Evolutionary conservation across 495 filamentous ascomycete genomes (phyloP), one percentile per base, ranked within the genome.

Genomic region (Lophiostoma macrostomum): DNA sequence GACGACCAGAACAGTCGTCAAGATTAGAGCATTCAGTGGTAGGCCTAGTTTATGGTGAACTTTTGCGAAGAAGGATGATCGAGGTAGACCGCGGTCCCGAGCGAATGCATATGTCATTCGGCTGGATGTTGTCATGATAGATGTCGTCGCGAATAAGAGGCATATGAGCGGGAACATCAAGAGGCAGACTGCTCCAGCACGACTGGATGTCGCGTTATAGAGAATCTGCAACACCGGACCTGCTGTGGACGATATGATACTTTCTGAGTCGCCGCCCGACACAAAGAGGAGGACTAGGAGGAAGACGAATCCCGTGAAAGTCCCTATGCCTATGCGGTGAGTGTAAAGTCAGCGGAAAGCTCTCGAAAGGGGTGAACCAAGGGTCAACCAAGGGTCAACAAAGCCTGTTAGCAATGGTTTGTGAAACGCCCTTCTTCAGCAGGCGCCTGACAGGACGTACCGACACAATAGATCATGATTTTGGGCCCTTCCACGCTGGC

Each of bases 71-170:
- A 82, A 71, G 0, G 64, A 68, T 12, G 82, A 87, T 35, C 78
- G 78, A 0, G 87, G 87, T 12, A 90, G 74, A 19, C 85, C 86
- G 11, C 83, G 78, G 58, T 90, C 86, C 56, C 86, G 74, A 38
- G 78, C 23, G 80, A 91, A 91, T 1, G 86, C 85, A 53, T 84
- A 90, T 24, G 81, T 80, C 84, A 90, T 88, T 11, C 87, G 81
- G 52, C 78, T 85, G 43, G 79, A 82, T 8, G 87, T 89, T 3
- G 85, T 87, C 83, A 88, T 86, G 58, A 90, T 82, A 12, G 76
- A 80, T 1, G 76, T 85, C 1, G 79, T 76, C 5, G 84, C 84
- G 60, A 90, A 88, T 0, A 90, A 67, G 48, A 88, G 77, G 61
- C 85, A 89, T 13, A 84, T 66, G 16, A 90, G 73, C 0, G 87